phyloP scores from a whole-genome alignment of 2,329 filamentous ascomycete genomes.

The Cladosporium sp. region DNA sequence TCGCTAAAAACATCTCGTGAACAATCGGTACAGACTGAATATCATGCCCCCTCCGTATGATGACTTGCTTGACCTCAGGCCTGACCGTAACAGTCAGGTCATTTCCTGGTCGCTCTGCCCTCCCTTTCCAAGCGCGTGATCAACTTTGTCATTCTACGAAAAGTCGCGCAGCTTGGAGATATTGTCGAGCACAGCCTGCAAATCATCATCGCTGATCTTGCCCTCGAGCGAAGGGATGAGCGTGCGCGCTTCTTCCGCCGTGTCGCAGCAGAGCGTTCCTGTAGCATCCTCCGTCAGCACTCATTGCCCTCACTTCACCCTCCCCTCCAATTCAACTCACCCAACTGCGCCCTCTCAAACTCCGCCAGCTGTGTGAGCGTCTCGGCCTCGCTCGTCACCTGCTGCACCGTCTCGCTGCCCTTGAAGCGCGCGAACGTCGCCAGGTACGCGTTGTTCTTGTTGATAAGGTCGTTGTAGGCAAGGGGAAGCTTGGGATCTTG shows the following conservation, averaged over 20 bases:
- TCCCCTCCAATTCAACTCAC: conserved; percentile 42
- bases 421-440: conserved; percentile 95
- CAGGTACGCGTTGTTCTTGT: conserved; percentile 83
- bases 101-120: too few relatives aligned
- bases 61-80: too few relatives aligned
- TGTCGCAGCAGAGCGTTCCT: conserved; percentile 90
- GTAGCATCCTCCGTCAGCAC: conserved; percentile 16
- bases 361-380: conserved; percentile 44
- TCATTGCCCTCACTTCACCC: not conserved
- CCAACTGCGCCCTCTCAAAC: conserved; percentile 89
- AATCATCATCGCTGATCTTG: conserved; percentile 84
- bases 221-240: conserved; percentile 82
- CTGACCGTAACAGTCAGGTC: too few relatives aligned
- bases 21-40: too few relatives aligned
- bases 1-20: too few relatives aligned
- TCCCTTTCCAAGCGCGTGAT: not conserved
- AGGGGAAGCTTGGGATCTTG: conserved; percentile 68
- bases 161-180: conserved; percentile 68
- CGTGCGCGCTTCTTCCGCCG: conserved; percentile 91
- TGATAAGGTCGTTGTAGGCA: conserved; percentile 46
- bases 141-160: conserved; percentile 12
- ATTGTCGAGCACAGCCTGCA: conserved; percentile 84
- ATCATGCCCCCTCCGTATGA: too few relatives aligned
- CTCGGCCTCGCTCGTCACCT: conserved; percentile 70
- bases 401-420: conserved; percentile 88